Evolutionary conservation across 1,284 basidiomycete genomes (phyloP).

Genomic region (Boletus sp.): DNA sequence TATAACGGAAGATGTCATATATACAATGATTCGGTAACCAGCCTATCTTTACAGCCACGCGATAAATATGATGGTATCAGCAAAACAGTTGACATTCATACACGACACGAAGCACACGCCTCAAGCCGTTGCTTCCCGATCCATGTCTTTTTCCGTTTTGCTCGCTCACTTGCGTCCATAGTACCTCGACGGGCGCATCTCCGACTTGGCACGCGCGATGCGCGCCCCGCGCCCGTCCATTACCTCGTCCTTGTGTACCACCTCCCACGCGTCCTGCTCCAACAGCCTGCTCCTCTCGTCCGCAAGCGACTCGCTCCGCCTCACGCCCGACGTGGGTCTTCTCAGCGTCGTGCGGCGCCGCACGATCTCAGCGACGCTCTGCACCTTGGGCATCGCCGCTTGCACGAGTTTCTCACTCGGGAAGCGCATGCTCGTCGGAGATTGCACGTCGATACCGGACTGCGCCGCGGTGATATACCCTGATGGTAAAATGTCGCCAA

Average conservation of each 20-base stretch:
- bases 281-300: conserved; percentile 24
- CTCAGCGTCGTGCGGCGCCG: conserved; percentile 21
- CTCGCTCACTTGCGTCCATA: conserved; percentile 14
- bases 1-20: no score
- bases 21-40: not conserved
- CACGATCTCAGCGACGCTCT: conserved; percentile 30
- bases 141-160: no score
- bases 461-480: conserved; percentile 38
- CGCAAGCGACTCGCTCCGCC: conserved; percentile 13
- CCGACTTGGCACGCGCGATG: conserved; percentile 27
- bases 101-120: not conserved
- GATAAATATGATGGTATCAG: conserved; percentile 7
- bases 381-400: conserved; percentile 37
- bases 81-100: not conserved
- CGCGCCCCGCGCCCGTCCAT: not conserved
- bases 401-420: conserved; percentile 29
- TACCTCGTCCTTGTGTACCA: conserved; percentile 15
- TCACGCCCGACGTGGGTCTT: conserved; percentile 2
- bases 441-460: conserved; percentile 1
- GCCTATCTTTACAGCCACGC: conserved; percentile 3
- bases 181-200: conserved; percentile 22
- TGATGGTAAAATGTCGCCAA: conserved; percentile 45
- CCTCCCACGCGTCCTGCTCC: conserved; percentile 20
- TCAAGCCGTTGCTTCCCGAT: not conserved
- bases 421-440: conserved; percentile 4